Base-by-base conservation (phyloP, 306 rosid genomes). In the Pterocarpus santalinus region DNA sequence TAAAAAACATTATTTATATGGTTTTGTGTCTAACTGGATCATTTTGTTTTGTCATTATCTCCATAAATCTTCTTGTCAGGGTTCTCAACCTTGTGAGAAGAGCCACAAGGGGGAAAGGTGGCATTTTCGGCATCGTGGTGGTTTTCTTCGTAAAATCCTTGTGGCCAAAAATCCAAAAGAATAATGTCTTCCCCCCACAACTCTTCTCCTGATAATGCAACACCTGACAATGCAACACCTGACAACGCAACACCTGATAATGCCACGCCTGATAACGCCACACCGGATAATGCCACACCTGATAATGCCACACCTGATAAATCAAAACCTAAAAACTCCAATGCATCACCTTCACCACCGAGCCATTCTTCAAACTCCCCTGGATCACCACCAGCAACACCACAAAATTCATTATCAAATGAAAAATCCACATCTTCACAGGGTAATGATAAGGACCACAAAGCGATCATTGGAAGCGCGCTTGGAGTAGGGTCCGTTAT, bases 171-270 rank as follows among this genome's bases (percentile, higher is more conserved):
- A 52, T 85, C 82, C 84, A 77, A 82, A 76, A 72, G 0, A 51
- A 85, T 11, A 69, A 91, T 91, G 96, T 17, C 92, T 73, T 69
- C 88, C 22, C 28, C 75, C 41, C 57, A 69, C 32, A 3, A 76
- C 8, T 1, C 65, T 0, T 28, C 66, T 3, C 66, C 66, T 30
- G 66, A 61, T 4, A 11, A 61, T 4, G 5, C 66, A 17, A 33
- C 4, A 32, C 84, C 88, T 13, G 3, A 46, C 0, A 47, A 47
- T 5, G 3, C 15, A 12, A 8, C 14, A 1, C 53, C 53, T 32
- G 83, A 88, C 28, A 28, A 64, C 7, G 36, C 68, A 0, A 33
- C 44, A 1, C 44, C 69, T 13, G 22, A 33, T 11, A 17, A 65
- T 3, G 17, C 69, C 9, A 13, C 44, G 4, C 28, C 69, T 2